Base-by-base conservation (phyloP, 805 yeast genomes). In the Sungouiozyma ichnusensis region DNA sequence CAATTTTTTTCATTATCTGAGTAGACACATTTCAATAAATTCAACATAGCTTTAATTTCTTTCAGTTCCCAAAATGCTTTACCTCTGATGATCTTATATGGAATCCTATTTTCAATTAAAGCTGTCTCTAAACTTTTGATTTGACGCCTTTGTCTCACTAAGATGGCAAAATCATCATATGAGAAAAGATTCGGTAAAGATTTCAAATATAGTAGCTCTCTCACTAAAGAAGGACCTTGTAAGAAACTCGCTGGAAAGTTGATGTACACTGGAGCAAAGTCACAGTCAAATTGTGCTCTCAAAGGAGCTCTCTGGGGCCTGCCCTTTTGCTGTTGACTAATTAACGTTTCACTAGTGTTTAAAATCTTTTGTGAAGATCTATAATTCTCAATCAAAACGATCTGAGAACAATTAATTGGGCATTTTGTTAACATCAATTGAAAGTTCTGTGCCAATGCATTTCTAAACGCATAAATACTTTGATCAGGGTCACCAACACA, bases 401-500 rank as follows among this genome's bases (percentile, higher is more conserved):
- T 63, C 14, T 57, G 53, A 1, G 60, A 45, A 24, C 60, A 56
- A 35, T 50, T 48, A 9, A 57, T 38, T 17, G 74, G 67, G 41
- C 66, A 64, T 19, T 51, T 54, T 1, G 54, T 48, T 34, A 63
- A 59, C 84, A 86, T 76, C 13, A 65, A 65, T 34, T 63, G 63
- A 51, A 88, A 85, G 52, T 84, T 87, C 15, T 67, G 64, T 1
- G 81, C 68, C 31, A 77, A 77, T 0, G 97, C 97, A 52, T 81
- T 78, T 46, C 97, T 67, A 51, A 90, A 90, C 0, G 81, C 86
- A 58, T 92, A 90, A 17, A 90, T 90, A 54, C 94, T 81, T 61
- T 90, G 98, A 60, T 92, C 96, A 0, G 96, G 95, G 56, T 90
- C 98, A 1, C 98, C 98, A 2, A 90, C 97, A 1, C 87, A 79